Evolutionary conservation across 371 early-diverging fungal genomes (phyloP), one percentile per base, ranked within the genome.

Genomic region (Amoeboaphelidium protococcarum): DNA sequence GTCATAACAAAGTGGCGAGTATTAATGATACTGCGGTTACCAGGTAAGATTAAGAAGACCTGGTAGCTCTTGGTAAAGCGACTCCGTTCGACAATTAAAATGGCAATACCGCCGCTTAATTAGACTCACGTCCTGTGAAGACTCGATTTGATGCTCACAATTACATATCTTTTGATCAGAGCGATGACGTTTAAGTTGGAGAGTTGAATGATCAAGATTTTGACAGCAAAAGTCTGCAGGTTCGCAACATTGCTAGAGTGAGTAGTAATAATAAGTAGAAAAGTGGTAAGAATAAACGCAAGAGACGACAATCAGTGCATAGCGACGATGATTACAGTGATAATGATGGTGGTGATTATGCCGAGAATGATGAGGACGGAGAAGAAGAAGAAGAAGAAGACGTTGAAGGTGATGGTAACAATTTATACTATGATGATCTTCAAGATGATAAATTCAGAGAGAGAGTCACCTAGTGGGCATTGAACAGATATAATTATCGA

Each of bases 61-160:
- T 80, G 27, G 74, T 79, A 50, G 61, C 78, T 20, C 73, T 71
- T 4, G 81, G 83, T 25, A 74, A 77, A 54, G 75, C 80, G 42
- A 82, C 74, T 0, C 83, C 83, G 0, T 83, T 83, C 57, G 59
- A 63, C 2, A 52, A 31, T 31, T 6, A 16, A 10, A 6, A 10
- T 6, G 37, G 37, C 37, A 16, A 31, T 31, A n/a, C n/a, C n/a
- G 37, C 37, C 16, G 37, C 37, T 31, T 31, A 10, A 16, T 16
- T 16, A 10, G 37, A 31, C 16, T 10, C 6, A 10, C 37, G 37
- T 16, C 37, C 37, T 31, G 37, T 31, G 6, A 31, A 31, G 37
- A 31, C 37, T 31, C 16, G n/a, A n/a, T n/a, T n/a, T n/a, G n/a
- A n/a, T n/a, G n/a, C n/a, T n/a, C n/a, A n/a, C n/a, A n/a, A n/a